phyloP scores from a whole-genome alignment of 495 filamentous ascomycete genomes.

The Lasiosphaeriaceae sp. region DNA sequence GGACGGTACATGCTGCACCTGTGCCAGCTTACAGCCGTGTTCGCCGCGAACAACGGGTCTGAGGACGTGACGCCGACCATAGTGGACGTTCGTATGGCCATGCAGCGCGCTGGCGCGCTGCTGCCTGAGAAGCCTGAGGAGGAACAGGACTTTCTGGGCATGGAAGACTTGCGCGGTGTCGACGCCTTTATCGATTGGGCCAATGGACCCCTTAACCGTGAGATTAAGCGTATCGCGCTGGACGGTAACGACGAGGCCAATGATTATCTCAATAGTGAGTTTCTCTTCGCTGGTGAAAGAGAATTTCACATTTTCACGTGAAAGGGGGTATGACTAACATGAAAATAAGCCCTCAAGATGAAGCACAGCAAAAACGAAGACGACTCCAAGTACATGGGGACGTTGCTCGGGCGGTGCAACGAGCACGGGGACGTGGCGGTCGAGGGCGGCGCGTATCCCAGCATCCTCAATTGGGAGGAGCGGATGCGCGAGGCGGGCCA shows the following conservation, averaged over 20 bases:
- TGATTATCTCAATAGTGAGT: constrained; percentile 67
- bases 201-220: constrained; percentile 58
- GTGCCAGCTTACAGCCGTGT: constrained; percentile 55
- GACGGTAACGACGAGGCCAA: constrained; percentile 49
- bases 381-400: constrained; percentile 75
- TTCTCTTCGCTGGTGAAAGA: too few species aligned
- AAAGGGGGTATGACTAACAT: too few species aligned
- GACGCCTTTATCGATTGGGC: constrained; percentile 73
- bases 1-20: constrained; percentile 70
- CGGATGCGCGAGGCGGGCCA: constrained; percentile 22
- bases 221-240: constrained; percentile 61
- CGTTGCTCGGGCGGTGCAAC: constrained; percentile 64
- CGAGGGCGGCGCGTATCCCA: constrained; percentile 66
- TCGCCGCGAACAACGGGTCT: constrained; percentile 47
- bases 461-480: constrained; percentile 62
- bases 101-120: constrained; percentile 70
- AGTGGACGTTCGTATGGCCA: constrained; percentile 75
- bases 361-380: constrained; percentile 79
- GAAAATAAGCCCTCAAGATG: constrained; percentile 60
- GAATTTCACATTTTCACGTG: too few species aligned
- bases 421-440: constrained; percentile 65
- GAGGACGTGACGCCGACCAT: constrained; percentile 44
- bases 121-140: constrained; percentile 49
- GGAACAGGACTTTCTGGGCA: constrained; percentile 34
- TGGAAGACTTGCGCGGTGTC: constrained; percentile 71